A percentile compares a stretch with the other conserved stretches of the same genome.
phyloP scores from a whole-genome alignment of 169 alveolate species.

The Plasmodium cynomolgi region DNA sequence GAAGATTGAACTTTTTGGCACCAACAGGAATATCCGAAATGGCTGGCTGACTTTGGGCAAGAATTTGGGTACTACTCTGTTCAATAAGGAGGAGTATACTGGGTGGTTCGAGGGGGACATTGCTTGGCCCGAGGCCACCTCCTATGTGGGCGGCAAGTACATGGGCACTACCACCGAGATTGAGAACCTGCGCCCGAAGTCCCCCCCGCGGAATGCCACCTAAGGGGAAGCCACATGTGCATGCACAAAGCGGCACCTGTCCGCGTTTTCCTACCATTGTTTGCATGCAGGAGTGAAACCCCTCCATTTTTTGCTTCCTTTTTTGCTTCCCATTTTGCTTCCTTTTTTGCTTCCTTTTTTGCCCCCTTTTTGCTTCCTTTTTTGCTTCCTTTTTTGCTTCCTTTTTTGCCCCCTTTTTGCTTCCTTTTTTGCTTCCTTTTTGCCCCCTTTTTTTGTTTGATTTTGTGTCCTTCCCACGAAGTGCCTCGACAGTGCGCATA shows the following conservation, averaged over 20 bases:
- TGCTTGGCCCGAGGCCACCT: constrained; percentile 89
- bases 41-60: constrained; percentile 94
- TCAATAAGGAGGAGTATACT: constrained; percentile 84
- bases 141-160: constrained; percentile 90
- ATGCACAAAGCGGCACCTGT: background rate
- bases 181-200: constrained; percentile 91
- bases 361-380: background rate
- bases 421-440: no score
- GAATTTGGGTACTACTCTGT: constrained; percentile 82
- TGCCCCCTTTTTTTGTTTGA: background rate
- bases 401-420: constrained; percentile 6
- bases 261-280: background rate
- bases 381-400: background rate
- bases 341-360: no score
- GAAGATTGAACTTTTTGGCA: constrained; percentile 93
- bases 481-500: background rate
- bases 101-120: constrained; percentile 87
- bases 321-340: no score
- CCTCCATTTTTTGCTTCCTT: background rate
- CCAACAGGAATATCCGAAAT: constrained; percentile 86
- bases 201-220: constrained; percentile 83
- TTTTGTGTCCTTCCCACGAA: background rate
- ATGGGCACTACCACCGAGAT: constrained; percentile 90
- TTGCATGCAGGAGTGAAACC: background rate
- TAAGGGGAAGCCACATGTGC: background rate